A percentile compares a stretch with the other conserved stretches of the same genome.
phyloP scores from a whole-genome alignment of 2,329 filamentous ascomycete genomes.

The Alternaria hordeiaustralica region DNA sequence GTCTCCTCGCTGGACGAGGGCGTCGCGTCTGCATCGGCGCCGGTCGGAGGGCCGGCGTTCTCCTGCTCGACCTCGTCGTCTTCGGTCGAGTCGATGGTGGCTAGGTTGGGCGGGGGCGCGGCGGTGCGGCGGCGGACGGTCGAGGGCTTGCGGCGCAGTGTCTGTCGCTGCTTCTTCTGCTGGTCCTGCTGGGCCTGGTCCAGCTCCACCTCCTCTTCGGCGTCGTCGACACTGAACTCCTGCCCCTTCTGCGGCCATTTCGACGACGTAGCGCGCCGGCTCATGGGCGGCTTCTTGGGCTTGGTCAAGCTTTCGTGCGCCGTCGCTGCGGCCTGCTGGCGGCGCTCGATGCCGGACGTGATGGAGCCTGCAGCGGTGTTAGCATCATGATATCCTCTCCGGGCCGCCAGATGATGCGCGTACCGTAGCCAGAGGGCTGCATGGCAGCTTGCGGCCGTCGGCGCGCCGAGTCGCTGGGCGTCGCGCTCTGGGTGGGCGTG shows the following conservation, averaged over 20 bases:
- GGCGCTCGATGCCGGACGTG: slow-evolving; percentile 41
- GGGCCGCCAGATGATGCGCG: slow-evolving; percentile 1
- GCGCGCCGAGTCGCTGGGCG: slow-evolving; percentile 37
- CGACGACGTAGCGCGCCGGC: slow-evolving; percentile 76
- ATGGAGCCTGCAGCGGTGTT: slow-evolving; percentile 41
- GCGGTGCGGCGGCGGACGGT: slow-evolving; percentile 59
- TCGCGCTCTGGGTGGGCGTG: slow-evolving; percentile 27
- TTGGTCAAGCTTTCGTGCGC: slow-evolving; percentile 33
- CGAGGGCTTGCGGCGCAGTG: slow-evolving; percentile 58
- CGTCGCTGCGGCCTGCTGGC: slow-evolving; percentile 25
- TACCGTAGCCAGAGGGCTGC: slow-evolving; percentile 46
- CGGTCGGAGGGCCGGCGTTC: slow-evolving; percentile 27
- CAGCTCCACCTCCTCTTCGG: slow-evolving; percentile 77
- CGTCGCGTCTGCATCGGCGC: slow-evolving; percentile 29
- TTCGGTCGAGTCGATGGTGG: slow-evolving; percentile 57
- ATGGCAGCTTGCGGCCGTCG: slow-evolving; percentile 36
- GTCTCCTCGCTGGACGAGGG: slow-evolving; percentile 51
- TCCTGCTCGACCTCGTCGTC: slow-evolving; percentile 56
- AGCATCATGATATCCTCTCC: slow-evolving; percentile 6
- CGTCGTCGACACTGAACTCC: slow-evolving; percentile 91
- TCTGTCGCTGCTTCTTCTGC: slow-evolving; percentile 38
- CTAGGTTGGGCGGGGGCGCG: slow-evolving; percentile 54
- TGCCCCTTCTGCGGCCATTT: slow-evolving; percentile 80
- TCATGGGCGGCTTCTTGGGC: slow-evolving; percentile 74
- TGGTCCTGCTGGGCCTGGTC: slow-evolving; percentile 58